Evolutionary conservation across 805 yeast genomes (phyloP).

Genomic region (Myxozyma neglecta): DNA sequence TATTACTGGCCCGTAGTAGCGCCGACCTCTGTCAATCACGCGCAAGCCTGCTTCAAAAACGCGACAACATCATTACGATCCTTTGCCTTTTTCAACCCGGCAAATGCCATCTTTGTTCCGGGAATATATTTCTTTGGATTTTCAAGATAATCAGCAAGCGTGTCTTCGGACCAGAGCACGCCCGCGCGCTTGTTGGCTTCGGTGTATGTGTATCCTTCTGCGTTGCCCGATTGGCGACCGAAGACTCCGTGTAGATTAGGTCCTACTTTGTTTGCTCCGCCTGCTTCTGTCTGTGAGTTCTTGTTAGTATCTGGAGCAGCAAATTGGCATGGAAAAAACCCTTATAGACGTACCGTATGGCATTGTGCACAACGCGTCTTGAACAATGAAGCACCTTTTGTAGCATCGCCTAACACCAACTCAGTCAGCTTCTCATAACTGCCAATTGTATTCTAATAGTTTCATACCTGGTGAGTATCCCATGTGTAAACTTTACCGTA

Average conservation of each 20-base stretch:
- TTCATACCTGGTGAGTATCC: neutral
- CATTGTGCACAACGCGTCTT: constrained; percentile 99
- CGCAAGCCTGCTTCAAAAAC: constrained; percentile 45
- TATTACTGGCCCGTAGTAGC: neutral
- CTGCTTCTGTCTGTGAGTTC: constrained; percentile 54
- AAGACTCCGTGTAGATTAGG: constrained; percentile 96
- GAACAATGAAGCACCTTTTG: constrained; percentile 97
- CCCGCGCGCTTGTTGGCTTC: constrained; percentile 98
- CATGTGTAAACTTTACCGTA: neutral
- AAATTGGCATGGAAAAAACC: neutral
- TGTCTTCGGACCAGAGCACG: constrained; percentile 81
- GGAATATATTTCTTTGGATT: constrained; percentile 99
- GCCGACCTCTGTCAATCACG: neutral
- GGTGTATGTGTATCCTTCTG: constrained; percentile 92
- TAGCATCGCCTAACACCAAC: constrained; percentile 56
- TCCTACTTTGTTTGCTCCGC: constrained; percentile 98
- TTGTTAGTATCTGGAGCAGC: neutral
- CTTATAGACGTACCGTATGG: constrained; percentile 64
- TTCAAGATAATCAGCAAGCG: constrained; percentile 92
- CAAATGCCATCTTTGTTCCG: constrained; percentile 99
- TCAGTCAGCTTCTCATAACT: neutral
- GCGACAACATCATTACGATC: constrained; percentile 97
- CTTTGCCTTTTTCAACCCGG: constrained; percentile 98
- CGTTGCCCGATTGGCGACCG: constrained; percentile 89
- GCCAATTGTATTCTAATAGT: neutral